These are phyloP conservation scores for Exobasidium cylindrosporum DNA, from an alignment of 1,284 basidiomycete genomes.

Conservation along the genomic window DNA sequence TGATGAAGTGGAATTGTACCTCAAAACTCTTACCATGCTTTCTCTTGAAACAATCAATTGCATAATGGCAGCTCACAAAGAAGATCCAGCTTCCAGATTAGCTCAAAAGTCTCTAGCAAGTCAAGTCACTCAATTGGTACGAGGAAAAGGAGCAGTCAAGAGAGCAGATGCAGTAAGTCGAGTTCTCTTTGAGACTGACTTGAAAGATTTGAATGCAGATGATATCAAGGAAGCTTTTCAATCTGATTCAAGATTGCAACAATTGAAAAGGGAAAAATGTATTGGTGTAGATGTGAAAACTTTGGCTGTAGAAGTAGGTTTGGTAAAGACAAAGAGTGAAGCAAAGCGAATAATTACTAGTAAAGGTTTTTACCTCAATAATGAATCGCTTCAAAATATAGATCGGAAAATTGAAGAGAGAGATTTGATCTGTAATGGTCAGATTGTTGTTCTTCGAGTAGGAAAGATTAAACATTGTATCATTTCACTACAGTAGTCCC, in stretches of 20 bases:
- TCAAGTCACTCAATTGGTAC: constrained; percentile 76
- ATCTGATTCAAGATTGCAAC: constrained; percentile 60
- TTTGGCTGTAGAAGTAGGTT: constrained; percentile 2
- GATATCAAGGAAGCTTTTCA: constrained; percentile 64
- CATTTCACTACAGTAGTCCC: constrained; percentile 6
- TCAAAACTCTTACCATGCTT: constrained; percentile 81
- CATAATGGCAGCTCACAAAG: constrained; percentile 65
- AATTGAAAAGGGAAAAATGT: neutral
- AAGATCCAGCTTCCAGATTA: constrained; percentile 62
- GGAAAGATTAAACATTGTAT: constrained; percentile 21
- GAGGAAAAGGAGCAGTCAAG: constrained; percentile 57
- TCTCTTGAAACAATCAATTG: constrained; percentile 64
- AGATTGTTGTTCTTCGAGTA: constrained; percentile 19
- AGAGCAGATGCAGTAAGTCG: constrained; percentile 65
- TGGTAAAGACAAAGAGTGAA: constrained; percentile 19
- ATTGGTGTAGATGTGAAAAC: constrained; percentile 3
- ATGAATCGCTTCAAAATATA: constrained; percentile 7
- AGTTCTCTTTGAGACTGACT: constrained; percentile 64
- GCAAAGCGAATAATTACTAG: constrained; percentile 1
- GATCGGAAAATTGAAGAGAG: neutral
- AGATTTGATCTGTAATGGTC: constrained; percentile 9
- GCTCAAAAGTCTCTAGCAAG: constrained; percentile 78
- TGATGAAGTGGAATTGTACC: constrained; percentile 74
- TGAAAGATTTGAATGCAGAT: constrained; percentile 58
- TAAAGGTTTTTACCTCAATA: constrained; percentile 24